These are phyloP conservation scores for Garcileccinum viscosum DNA, from an alignment of 1,284 basidiomycete genomes.

Conservation along the genomic window DNA sequence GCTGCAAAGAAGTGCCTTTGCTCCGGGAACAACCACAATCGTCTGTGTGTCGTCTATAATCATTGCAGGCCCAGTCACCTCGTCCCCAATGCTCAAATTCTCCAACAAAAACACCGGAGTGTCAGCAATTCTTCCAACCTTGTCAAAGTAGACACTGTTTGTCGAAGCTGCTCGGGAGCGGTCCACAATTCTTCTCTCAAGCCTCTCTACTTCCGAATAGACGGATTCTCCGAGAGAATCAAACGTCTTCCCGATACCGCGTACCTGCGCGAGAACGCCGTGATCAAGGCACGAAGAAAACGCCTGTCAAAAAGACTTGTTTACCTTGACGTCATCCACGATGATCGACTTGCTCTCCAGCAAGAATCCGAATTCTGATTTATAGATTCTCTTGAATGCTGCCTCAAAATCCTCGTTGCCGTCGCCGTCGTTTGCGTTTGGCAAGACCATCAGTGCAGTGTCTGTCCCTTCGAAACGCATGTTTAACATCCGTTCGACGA, in stretches of 20 bases:
- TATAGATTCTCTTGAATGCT: constrained; percentile 81
- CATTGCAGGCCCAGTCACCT: constrained; percentile 83
- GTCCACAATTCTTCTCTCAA: constrained; percentile 51
- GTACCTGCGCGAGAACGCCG: constrained; percentile 44
- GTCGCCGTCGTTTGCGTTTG: constrained; percentile 56
- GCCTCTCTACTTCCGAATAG: constrained; percentile 69
- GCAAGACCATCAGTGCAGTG: constrained; percentile 88
- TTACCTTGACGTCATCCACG: constrained; percentile 91
- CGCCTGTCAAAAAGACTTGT: background rate
- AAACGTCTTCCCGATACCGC: constrained; percentile 89
- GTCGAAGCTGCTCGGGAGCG: constrained; percentile 53
- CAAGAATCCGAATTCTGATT: constrained; percentile 90
- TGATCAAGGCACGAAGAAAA: background rate
- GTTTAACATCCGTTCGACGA: constrained; percentile 84
- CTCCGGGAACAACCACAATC: constrained; percentile 79
- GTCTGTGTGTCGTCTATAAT: constrained; percentile 94
- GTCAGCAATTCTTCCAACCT: constrained; percentile 70
- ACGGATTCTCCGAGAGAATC: constrained; percentile 82
- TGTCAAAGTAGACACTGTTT: constrained; percentile 82
- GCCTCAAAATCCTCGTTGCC: constrained; percentile 77
- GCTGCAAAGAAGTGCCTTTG: constrained; percentile 68
- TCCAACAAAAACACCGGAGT: constrained; percentile 84
- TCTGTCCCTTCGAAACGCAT: constrained; percentile 94
- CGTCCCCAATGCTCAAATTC: constrained; percentile 70
- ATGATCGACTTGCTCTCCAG: constrained; percentile 79